phyloP scores from a whole-genome alignment of 306 rosid genomes.

The Astragalus glycyphyllos region DNA sequence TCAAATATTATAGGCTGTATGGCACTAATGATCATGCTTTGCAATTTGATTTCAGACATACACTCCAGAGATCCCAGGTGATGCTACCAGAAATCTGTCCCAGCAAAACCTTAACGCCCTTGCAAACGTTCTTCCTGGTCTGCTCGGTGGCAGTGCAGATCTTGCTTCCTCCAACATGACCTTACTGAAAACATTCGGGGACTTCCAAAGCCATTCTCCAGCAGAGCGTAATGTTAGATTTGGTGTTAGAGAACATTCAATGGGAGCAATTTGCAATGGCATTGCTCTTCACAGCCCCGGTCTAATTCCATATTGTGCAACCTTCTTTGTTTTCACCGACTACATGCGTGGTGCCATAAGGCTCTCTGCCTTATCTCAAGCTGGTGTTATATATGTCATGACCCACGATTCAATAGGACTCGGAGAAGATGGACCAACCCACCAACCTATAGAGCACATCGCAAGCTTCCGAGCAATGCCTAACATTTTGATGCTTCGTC shows the following conservation, averaged over 20 bases:
- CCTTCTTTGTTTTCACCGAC: constrained; percentile 98
- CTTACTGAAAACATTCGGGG: constrained; percentile 78
- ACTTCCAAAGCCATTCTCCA: constrained; percentile 89
- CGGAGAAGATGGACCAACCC: constrained; percentile 99
- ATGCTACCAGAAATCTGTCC: constrained; percentile 92
- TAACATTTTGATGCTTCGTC: constrained; percentile 92
- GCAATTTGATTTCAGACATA: constrained; percentile 59
- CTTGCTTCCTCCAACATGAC: constrained; percentile 99
- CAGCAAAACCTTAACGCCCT: constrained; percentile 94
- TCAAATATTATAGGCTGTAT: neutral
- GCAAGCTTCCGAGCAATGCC: constrained; percentile 99
- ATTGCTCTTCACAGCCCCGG: constrained; percentile 96
- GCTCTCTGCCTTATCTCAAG: constrained; percentile 76
- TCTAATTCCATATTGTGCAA: constrained; percentile 91
- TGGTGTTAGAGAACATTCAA: constrained; percentile 95
- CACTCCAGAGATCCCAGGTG: constrained; percentile 92
- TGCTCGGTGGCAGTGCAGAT: constrained; percentile 99
- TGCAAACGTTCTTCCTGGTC: constrained; percentile 84
- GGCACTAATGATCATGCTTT: neutral
- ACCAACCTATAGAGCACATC: constrained; percentile 94
- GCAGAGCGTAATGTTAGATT: constrained; percentile 92
- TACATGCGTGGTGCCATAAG: constrained; percentile 99
- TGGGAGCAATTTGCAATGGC: constrained; percentile 98
- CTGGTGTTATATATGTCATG: constrained; percentile 91
- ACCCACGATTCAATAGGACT: constrained; percentile 99